Evolutionary conservation across 2,329 filamentous ascomycete species (phyloP), one percentile per base, ranked within the genome.

Genomic region (Aulographum hederae): DNA sequence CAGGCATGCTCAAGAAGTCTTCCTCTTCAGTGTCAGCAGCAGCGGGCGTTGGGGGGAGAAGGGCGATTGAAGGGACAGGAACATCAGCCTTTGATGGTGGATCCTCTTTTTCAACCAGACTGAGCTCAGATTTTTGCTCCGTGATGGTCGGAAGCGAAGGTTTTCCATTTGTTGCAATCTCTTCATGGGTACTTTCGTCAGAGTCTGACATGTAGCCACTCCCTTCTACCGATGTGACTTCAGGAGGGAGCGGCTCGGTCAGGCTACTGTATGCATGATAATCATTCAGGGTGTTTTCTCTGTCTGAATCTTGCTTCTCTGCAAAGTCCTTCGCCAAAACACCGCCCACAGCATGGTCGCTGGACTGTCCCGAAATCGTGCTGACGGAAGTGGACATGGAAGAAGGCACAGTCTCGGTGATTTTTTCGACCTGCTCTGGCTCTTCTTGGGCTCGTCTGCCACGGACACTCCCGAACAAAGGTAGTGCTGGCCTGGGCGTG

Each of bases 401-500:
- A 5, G 51, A 50, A 8, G 52, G 48, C 8, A 54, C 46, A 4
- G 52, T 60, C 39, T 60, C 56, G 8, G 63, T 63, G 20, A 62
- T 57, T 37, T 65, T 65, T 30, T 60, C 75, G 14, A 61, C 55
- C 25, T 64, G 6, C 4, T 14, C 3, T 10, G 23, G 14, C 26
- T 36, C 32, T 21, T 11, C 13, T 5, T 26, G 13, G n/a, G 12
- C 12, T 10, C 15, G 11, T 39, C 70, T 72, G 18, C 73, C 69
- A 15, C 75, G 64, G 15, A 85, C 61, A 43, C 78, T 84, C 13
- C 78, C 78, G 48, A 85, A 85, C 2, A 66, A 74, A 2, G 78
- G 78, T 23, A 85, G 54, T 2, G 71, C 72, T 5, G 78, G 77
- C 19, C 77, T 60, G n/a, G 78, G 78, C 40, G 71, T 71, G 74